Evolutionary conservation across 2,329 filamentous ascomycete species (phyloP).

Genomic region (Verticillium tricorpus): DNA sequence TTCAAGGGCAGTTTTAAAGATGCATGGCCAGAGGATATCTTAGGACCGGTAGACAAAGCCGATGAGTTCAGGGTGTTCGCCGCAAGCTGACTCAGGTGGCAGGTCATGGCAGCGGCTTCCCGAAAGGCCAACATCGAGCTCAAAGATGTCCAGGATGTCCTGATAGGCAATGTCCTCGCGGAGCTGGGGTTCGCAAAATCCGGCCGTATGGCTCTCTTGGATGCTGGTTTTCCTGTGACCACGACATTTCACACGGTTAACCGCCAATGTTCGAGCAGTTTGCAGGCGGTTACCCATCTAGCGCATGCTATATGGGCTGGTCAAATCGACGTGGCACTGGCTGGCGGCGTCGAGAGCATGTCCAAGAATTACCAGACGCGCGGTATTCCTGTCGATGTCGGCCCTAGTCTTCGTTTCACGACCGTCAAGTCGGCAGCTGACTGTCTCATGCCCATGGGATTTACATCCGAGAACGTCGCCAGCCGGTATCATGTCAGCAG

Average conservation of each 20-base stretch:
- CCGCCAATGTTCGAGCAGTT: constrained; percentile 58
- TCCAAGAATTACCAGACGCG: constrained; percentile 60
- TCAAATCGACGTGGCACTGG: constrained; percentile 56
- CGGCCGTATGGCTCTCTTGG: constrained; percentile 61
- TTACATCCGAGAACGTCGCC: constrained; percentile 65
- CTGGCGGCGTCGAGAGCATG: constrained; percentile 67
- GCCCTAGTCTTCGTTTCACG: constrained; percentile 38
- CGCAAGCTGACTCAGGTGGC: not conserved
- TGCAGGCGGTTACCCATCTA: constrained; percentile 59
- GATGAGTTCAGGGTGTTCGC: no score
- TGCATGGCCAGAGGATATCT: constrained; percentile 63
- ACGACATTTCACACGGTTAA: constrained; percentile 64
- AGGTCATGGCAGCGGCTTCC: constrained; percentile 37
- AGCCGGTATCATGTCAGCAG: constrained; percentile 54
- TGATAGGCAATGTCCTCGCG: constrained; percentile 61
- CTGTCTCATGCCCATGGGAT: constrained; percentile 66
- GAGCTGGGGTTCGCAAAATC: constrained; percentile 65
- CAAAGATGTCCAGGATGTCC: constrained; percentile 54
- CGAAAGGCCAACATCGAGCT: constrained; percentile 32
- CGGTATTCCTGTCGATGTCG: not conserved
- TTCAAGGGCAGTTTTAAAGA: constrained; percentile 64
- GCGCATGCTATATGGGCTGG: constrained; percentile 58
- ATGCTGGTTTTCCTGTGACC: constrained; percentile 55
- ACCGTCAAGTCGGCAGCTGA: constrained; percentile 53
- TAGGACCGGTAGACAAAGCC: constrained; percentile 34